Base-by-base conservation (phyloP, 1,284 basidiomycete genomes). In the Ceratobasidium sp. region DNA sequence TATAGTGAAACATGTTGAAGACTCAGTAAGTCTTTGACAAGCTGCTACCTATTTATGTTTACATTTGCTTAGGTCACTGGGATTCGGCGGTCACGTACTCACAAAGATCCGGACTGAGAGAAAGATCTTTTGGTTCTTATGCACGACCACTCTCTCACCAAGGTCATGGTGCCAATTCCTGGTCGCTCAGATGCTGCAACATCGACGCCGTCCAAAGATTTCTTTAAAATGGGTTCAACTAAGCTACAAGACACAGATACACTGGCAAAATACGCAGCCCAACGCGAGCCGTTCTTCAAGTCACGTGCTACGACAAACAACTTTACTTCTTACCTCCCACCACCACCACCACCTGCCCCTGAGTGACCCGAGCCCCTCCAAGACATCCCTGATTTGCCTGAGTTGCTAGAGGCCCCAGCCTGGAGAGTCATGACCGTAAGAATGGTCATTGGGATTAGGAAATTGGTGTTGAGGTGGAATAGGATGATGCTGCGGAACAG, bases 61-160 rank as follows among this genome's bases (percentile, higher is more conserved):
- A 26, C n/a, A 26, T 55, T 7, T 33, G n/a, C 12, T 68, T 68
- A 68, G 66, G 26, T 68, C n/a, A 53, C 46, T 2, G 20, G 66
- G 7, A 51, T 33, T 10, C 23, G 20, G 1, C 46, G 28, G 1
- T 68, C 66, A 4, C 66, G 12, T 10, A 49, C 51, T 51, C 66
- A 68, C 12, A 68, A 68, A 12, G 49, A 68, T 28, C 66, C 66
- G 4, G 15, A 20, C 4, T 53, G 66, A 23, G 49, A 68, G 66
- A 28, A 51, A 2, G 66, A 68, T 2, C 23, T 68, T 28, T 3
- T 26, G 2, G 2, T 23, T 0, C 46, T 68, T 12, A 28, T 68
- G 20, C n/a, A 28, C 10, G 66, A 49, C n/a, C 66, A 68, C n/a
- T 15, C 42, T 0, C 2, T 15, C 6, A 40, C 61, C n/a, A 18